phyloP scores from a whole-genome alignment of 169 alveolate genomes.

The Fabrea salina region DNA sequence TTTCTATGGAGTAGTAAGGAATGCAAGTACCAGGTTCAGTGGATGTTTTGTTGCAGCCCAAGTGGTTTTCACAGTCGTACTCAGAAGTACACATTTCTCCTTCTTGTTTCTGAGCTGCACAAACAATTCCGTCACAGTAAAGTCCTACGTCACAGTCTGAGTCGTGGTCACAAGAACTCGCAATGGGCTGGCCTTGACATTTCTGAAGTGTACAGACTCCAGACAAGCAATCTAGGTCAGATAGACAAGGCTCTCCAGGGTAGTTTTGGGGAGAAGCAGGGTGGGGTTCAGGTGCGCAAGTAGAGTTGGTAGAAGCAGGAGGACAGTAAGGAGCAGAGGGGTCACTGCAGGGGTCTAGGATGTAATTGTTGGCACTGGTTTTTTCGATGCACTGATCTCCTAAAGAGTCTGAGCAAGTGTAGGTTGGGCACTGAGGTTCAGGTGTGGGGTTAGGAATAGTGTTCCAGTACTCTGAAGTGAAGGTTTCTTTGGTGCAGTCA shows the following conservation, averaged over 20 bases:
- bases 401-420: too few relatives aligned
- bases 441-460: slow-evolving; percentile 7
- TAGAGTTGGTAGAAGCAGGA: neutral
- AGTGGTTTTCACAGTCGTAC: neutral
- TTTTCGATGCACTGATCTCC: too few relatives aligned
- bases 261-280: neutral
- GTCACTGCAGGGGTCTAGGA: too few relatives aligned
- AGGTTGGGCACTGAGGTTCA: too few relatives aligned
- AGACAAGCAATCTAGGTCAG: neutral
- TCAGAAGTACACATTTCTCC: neutral
- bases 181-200: neutral
- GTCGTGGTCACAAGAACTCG: neutral
- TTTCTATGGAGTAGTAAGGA: neutral
- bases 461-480: slow-evolving; percentile 7
- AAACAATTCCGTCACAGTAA: neutral
- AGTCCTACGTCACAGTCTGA: neutral
- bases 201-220: neutral
- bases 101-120: neutral
- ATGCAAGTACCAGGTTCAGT: neutral
- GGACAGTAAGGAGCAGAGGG: neutral
- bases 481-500: neutral
- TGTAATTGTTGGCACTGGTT: too few relatives aligned
- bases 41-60: neutral
- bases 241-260: neutral
- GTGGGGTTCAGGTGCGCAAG: neutral